phyloP scores from a whole-genome alignment of 2,329 filamentous ascomycete species.

The Emmonsiellopsis sp. region DNA sequence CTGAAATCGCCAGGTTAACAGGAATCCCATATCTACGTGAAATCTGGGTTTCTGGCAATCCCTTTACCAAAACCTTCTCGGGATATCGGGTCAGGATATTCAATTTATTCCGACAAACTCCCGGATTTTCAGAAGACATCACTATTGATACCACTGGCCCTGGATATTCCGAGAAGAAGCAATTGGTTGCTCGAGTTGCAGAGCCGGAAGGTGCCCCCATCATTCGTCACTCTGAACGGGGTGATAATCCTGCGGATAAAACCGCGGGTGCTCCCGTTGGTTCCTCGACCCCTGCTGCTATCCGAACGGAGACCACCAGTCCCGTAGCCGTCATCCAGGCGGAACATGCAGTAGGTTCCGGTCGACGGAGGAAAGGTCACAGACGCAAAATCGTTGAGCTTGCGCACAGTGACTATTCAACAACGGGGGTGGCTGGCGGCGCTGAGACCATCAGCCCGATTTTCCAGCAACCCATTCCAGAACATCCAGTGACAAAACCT shows the following conservation, averaged over 20 bases:
- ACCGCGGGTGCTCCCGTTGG: conserved; percentile 4
- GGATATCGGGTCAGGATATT: conserved; percentile 86
- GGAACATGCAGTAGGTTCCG: conserved; percentile 24
- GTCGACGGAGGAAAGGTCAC: conserved; percentile 40
- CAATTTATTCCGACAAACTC: conserved; percentile 85
- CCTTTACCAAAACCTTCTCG: conserved; percentile 78
- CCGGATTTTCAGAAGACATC: conserved; percentile 84
- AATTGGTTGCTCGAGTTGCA: conserved; percentile 70
- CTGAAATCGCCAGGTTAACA: conserved; percentile 80
- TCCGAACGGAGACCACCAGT: conserved; percentile 3
- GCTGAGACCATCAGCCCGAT: background rate
- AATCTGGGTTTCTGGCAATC: conserved; percentile 86
- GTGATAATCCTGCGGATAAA: conserved; percentile 36
- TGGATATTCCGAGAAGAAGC: conserved; percentile 74
- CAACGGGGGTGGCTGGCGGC: background rate
- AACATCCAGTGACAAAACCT: background rate
- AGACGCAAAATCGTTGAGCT: conserved; percentile 51
- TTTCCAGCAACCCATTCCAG: background rate
- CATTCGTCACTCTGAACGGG: conserved; percentile 58
- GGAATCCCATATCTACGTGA: conserved; percentile 85
- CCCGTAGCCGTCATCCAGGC: conserved; percentile 12
- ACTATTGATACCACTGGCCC: conserved; percentile 78
- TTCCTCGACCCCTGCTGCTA: conserved; percentile 6
- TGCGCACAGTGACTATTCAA: conserved; percentile 34
- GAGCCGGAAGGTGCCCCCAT: conserved; percentile 70